Percentiles rank a stretch among this genome's conserved stretches.
phyloP scores from a whole-genome alignment of 768 basidiomycete species.

The Leccinum subgranulosum region DNA sequence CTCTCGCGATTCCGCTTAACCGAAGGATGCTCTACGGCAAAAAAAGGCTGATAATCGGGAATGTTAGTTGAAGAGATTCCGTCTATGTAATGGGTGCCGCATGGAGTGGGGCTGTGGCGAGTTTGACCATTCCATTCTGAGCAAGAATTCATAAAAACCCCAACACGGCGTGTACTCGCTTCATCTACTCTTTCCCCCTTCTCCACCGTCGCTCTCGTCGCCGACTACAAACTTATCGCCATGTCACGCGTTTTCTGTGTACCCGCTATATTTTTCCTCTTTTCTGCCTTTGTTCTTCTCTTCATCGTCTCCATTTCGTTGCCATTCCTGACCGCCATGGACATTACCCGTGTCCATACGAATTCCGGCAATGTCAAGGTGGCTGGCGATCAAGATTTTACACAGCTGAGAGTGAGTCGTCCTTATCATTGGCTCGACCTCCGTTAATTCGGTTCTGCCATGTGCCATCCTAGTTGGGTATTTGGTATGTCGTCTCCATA shows the following conservation, averaged over 20 bases:
- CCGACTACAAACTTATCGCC: neutral
- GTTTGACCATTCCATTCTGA: constrained; percentile 5
- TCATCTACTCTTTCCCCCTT: constrained; percentile 5
- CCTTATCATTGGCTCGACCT: neutral
- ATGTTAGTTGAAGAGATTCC: neutral
- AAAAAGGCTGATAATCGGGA: too few relatives aligned
- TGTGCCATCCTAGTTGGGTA: constrained; percentile 51
- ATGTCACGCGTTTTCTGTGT: constrained; percentile 58
- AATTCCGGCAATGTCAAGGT: constrained; percentile 26
- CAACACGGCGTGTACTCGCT: neutral
- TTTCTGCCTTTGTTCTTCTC: constrained; percentile 61
- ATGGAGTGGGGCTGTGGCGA: neutral
- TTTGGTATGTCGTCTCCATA: constrained; percentile 49
- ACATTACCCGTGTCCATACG: constrained; percentile 61
- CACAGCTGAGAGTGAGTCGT: constrained; percentile 54
- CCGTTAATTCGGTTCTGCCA: constrained; percentile 3
- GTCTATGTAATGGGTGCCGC: neutral
- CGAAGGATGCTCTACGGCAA: too few relatives aligned
- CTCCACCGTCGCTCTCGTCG: constrained; percentile 3
- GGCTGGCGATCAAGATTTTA: constrained; percentile 28
- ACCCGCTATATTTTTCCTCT: constrained; percentile 55
- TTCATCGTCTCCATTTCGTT: constrained; percentile 70
- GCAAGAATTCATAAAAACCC: constrained; percentile 19
- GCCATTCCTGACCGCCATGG: constrained; percentile 63
- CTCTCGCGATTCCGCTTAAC: too few relatives aligned